Evolutionary conservation across 495 filamentous ascomycete species (phyloP).

Genomic region (Penicillium subrubescens): DNA sequence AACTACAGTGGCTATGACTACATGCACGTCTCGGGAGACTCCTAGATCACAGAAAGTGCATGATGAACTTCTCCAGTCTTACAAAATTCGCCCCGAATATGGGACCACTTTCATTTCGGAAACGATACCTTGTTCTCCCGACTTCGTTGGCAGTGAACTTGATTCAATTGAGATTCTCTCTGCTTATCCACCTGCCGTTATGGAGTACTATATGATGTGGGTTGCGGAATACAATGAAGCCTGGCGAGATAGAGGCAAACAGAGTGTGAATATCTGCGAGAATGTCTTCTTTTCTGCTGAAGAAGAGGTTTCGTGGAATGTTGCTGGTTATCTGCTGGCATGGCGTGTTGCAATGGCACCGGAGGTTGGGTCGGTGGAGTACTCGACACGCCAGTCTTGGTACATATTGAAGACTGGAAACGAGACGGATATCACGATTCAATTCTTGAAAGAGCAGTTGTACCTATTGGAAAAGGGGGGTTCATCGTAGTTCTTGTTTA

Average conservation of each 20-base stretch:
- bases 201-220: slow-evolving; percentile 23
- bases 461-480: slow-evolving; percentile 6
- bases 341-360: slow-evolving; percentile 28
- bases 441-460: slow-evolving; percentile 20
- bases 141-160: slow-evolving; percentile 7
- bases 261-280: slow-evolving; percentile 8
- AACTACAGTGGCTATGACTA: slow-evolving; percentile 5
- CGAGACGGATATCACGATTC: slow-evolving; percentile 13
- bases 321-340: slow-evolving; percentile 27
- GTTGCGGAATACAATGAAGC: slow-evolving; percentile 20
- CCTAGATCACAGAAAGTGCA: not conserved
- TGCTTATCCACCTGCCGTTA: slow-evolving; percentile 13
- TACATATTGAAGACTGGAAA: slow-evolving; percentile 17
- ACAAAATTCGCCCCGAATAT: slow-evolving; percentile 26
- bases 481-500: not conserved
- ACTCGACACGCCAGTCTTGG: slow-evolving; percentile 7
- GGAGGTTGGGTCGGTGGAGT: slow-evolving; percentile 20
- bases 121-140: slow-evolving; percentile 8
- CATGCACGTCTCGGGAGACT: not conserved
- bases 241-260: slow-evolving; percentile 17
- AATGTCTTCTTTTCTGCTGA: slow-evolving; percentile 10
- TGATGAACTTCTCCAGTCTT: slow-evolving; percentile 9
- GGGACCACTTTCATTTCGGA: slow-evolving; percentile 25
- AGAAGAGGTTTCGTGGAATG: slow-evolving; percentile 27
- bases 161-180: slow-evolving; percentile 14